Conservation (phyloP, 73 alveolate species). For the Loxodes magnus region DNA sequence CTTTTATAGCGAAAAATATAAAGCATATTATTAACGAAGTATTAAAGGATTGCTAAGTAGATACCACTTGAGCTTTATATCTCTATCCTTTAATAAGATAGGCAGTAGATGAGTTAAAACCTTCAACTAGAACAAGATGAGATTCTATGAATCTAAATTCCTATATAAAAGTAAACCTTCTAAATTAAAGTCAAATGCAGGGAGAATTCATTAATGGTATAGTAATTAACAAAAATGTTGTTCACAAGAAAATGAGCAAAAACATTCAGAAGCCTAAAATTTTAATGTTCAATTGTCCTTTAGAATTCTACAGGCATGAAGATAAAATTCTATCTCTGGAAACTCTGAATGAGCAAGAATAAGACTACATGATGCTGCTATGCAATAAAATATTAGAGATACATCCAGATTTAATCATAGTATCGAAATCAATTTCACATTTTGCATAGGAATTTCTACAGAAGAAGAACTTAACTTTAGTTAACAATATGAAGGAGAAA, state of each 20-base stretch:
- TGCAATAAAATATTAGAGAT: constrained; percentile 33
- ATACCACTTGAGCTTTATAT: too few relatives aligned
- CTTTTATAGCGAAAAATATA: too few relatives aligned
- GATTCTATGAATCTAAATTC: constrained; percentile 66
- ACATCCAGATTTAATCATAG: constrained; percentile 59
- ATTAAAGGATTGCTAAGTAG: too few relatives aligned
- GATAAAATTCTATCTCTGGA: constrained; percentile 22
- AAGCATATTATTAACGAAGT: too few relatives aligned
- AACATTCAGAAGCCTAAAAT: constrained; percentile 51
- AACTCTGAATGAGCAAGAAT: constrained; percentile 30
- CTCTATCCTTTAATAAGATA: too few relatives aligned
- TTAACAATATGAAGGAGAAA: constrained; percentile 21
- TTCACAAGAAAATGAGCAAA: constrained; percentile 48
- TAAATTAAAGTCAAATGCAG: constrained; percentile 25
- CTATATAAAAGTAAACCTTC: constrained; percentile 53
- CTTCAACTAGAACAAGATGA: constrained; percentile 44
- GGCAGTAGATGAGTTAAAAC: constrained; percentile 48
- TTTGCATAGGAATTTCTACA: constrained; percentile 28
- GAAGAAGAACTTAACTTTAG: constrained; percentile 34
- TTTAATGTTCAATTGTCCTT: constrained; percentile 27
- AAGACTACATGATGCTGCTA: constrained; percentile 32
- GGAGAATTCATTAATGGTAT: constrained; percentile 41
- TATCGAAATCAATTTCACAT: constrained; percentile 49
- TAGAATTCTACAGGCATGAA: constrained; percentile 21
- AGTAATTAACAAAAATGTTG: constrained; percentile 47